Evolutionary conservation across 495 filamentous ascomycete species (phyloP).

Genomic region (Pyrenopolyporus hunteri): DNA sequence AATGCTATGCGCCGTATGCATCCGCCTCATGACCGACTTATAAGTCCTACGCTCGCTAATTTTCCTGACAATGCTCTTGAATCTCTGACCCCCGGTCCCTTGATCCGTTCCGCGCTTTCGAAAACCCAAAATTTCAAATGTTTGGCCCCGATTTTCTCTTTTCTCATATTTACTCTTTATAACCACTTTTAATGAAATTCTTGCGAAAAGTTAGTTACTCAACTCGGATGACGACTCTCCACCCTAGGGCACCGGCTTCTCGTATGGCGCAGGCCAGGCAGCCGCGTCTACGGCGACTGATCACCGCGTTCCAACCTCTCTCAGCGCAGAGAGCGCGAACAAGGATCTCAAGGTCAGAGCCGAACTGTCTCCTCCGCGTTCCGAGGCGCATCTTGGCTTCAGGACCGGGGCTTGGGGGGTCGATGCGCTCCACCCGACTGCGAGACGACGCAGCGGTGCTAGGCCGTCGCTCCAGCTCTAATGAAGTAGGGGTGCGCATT

Average conservation of each 20-base stretch:
- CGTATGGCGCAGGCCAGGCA: constrained; percentile 73
- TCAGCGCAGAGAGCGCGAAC: constrained; percentile 73
- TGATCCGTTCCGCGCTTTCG: background rate
- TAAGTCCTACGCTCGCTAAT: background rate
- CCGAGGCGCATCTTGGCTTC: constrained; percentile 56
- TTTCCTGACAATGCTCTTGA: constrained; percentile 15
- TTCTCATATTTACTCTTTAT: background rate
- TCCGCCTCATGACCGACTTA: constrained; percentile 19
- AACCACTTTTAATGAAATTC: background rate
- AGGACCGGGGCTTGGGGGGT: constrained; percentile 43
- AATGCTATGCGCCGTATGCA: constrained; percentile 2
- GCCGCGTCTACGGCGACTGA: constrained; percentile 66
- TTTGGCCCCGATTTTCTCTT: background rate
- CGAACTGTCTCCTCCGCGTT: constrained; percentile 57
- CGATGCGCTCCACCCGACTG: constrained; percentile 36
- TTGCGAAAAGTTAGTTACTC: constrained; percentile 43
- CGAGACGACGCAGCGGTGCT: constrained; percentile 38
- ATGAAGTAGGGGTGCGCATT: constrained; percentile 23
- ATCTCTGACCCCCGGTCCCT: constrained; percentile 9
- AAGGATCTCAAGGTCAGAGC: constrained; percentile 66
- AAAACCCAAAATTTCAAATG: background rate
- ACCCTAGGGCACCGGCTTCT: constrained; percentile 70
- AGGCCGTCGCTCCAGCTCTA: constrained; percentile 35
- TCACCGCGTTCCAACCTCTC: constrained; percentile 69
- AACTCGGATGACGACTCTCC: constrained; percentile 68